Percentiles rank a stretch among this genome's conserved stretches.
Evolutionary conservation across 768 basidiomycete species (phyloP).

Genomic region (Tephrocybe rancida): DNA sequence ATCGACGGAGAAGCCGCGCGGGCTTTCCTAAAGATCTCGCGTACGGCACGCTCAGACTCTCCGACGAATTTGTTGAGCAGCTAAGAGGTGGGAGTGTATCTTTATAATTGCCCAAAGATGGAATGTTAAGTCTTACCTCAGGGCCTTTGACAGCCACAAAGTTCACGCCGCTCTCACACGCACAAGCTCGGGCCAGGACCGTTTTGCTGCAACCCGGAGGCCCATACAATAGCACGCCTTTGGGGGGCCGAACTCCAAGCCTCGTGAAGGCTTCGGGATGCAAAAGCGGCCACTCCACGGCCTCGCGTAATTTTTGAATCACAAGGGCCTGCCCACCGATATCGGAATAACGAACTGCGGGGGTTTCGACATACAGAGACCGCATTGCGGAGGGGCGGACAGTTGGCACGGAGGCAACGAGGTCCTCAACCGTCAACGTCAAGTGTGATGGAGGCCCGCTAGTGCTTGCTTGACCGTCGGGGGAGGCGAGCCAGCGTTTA

Average conservation of each 20-base stretch:
- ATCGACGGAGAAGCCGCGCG: slow-evolving; percentile 93
- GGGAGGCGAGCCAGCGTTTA: slow-evolving; percentile 67
- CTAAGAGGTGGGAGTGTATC: slow-evolving; percentile 50
- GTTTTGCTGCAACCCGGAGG: slow-evolving; percentile 99
- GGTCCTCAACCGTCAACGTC: slow-evolving; percentile 61
- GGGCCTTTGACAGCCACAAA: slow-evolving; percentile 98
- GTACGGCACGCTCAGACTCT: slow-evolving; percentile 92
- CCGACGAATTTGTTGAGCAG: slow-evolving; percentile 96
- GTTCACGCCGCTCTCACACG: slow-evolving; percentile 92
- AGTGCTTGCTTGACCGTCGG: slow-evolving; percentile 16
- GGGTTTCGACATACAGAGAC: slow-evolving; percentile 87
- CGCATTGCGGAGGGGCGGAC: slow-evolving; percentile 95
- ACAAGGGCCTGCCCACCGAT: slow-evolving; percentile 85
- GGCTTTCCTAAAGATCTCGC: slow-evolving; percentile 95
- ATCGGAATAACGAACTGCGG: slow-evolving; percentile 80
- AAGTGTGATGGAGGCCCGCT: slow-evolving; percentile 21
- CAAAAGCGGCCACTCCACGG: slow-evolving; percentile 92
- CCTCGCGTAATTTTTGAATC: slow-evolving; percentile 86
- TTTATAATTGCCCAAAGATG: slow-evolving; percentile 6
- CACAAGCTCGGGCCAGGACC: slow-evolving; percentile 87
- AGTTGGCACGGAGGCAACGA: slow-evolving; percentile 68
- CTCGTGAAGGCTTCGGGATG: slow-evolving; percentile 87
- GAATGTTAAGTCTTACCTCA: slow-evolving; percentile 59
- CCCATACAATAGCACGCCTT: slow-evolving; percentile 90
- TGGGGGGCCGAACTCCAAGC: slow-evolving; percentile 85